phyloP scores from a whole-genome alignment of 1,284 basidiomycete genomes.

The Sanghuangporus weigelae region DNA sequence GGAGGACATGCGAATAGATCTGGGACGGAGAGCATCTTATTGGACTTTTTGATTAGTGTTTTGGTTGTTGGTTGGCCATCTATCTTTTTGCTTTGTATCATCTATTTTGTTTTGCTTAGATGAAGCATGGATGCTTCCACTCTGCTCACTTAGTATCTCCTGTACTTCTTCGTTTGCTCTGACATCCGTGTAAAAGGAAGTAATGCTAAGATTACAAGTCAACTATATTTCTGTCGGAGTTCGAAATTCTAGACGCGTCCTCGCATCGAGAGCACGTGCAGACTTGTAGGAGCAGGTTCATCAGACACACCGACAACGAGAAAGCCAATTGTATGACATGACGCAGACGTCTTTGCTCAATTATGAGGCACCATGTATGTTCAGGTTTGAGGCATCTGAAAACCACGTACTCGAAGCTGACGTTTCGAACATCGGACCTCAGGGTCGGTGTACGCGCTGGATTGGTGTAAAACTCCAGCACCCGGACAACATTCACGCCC shows the following conservation, averaged over 20 bases:
- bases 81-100: neutral
- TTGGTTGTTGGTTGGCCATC: neutral
- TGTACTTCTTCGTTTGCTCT: neutral
- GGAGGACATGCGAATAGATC: neutral
- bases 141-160: neutral
- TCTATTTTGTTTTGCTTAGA: neutral
- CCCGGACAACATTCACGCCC: slow-evolving; percentile 67
- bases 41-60: neutral
- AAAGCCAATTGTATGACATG: slow-evolving; percentile 7
- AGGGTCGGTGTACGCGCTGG: slow-evolving; percentile 81
- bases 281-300: neutral
- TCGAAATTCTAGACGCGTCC: neutral
- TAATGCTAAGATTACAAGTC: no score
- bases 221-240: neutral
- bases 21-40: neutral
- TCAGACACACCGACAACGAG: neutral
- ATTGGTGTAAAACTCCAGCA: slow-evolving; percentile 79
- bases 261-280: neutral
- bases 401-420: neutral
- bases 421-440: neutral
- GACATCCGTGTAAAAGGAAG: neutral
- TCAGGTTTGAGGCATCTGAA: neutral
- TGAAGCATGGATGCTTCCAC: neutral
- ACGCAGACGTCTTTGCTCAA: slow-evolving; percentile 23
- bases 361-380: slow-evolving; percentile 26